Percentiles rank a stretch among this genome's conserved stretches.
These are phyloP conservation scores for Calonectria honghensis DNA, from an alignment of 2,329 filamentous ascomycete genomes.

Conservation along the genomic window DNA sequence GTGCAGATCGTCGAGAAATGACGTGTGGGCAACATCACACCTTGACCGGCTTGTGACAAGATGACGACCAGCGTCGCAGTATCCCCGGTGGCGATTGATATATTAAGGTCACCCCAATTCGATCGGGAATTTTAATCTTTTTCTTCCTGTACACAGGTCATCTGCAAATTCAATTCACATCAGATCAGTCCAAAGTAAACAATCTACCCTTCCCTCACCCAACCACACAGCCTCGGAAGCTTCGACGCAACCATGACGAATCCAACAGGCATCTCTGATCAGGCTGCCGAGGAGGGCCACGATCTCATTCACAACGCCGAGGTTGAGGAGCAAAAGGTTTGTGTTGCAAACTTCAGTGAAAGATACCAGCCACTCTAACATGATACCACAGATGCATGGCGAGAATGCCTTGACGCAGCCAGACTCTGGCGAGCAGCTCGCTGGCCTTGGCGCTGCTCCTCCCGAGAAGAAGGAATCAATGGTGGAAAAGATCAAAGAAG, in stretches of 20 bases:
- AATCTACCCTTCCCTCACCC: not conserved
- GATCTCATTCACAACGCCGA: conserved; percentile 61
- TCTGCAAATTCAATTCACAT: conserved; percentile 11
- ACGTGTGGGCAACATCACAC: conserved; percentile 54
- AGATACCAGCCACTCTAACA: not conserved
- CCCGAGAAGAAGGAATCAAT: conserved; percentile 39
- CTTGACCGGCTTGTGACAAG: conserved; percentile 31
- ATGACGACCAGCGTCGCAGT: conserved; percentile 47
- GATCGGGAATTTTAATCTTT: not conserved
- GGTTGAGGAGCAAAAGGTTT: conserved; percentile 58
- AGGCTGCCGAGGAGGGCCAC: conserved; percentile 58
- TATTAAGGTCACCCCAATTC: conserved; percentile 43
- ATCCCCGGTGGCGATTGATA: conserved; percentile 33
- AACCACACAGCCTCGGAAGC: not conserved
- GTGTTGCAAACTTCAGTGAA: not conserved
- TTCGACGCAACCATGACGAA: conserved; percentile 42
- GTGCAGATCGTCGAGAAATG: conserved; percentile 48
- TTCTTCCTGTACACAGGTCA: not conserved
- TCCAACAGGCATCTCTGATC: conserved; percentile 51
- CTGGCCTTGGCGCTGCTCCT: conserved; percentile 13
- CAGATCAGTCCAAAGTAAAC: not conserved
- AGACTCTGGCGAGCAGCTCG: conserved; percentile 41
- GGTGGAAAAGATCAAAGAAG: conserved; percentile 56
- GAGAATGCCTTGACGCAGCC: conserved; percentile 50
- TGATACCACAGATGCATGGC: conserved; percentile 49